Conservation (phyloP, 352 stramenopile genomes). For the Globisporangium polare region DNA sequence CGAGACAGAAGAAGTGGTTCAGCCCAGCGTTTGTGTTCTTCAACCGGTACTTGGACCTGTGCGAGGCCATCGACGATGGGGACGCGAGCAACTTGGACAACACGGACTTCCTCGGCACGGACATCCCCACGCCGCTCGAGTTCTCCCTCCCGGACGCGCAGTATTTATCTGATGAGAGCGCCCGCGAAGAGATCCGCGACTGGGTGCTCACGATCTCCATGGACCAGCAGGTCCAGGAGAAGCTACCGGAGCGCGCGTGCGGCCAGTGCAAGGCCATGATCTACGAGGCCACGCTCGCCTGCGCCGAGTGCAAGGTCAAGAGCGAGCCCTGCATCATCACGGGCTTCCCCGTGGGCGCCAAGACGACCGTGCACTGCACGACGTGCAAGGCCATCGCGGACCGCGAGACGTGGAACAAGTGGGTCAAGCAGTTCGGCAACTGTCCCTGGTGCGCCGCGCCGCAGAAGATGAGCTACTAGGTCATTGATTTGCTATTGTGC, state of each 20-base stretch:
- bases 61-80: slow-evolving; percentile 92
- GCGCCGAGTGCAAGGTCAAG: slow-evolving; percentile 68
- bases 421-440: slow-evolving; percentile 82
- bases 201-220: slow-evolving; percentile 95
- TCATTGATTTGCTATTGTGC: neutral
- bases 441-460: slow-evolving; percentile 78
- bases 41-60: slow-evolving; percentile 94
- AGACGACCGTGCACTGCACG: slow-evolving; percentile 86
- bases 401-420: slow-evolving; percentile 87
- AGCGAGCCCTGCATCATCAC: slow-evolving; percentile 89
- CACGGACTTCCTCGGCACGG: slow-evolving; percentile 91
- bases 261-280: slow-evolving; percentile 75
- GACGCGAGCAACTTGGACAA: slow-evolving; percentile 88
- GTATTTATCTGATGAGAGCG: slow-evolving; percentile 77
- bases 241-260: slow-evolving; percentile 74
- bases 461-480: slow-evolving; percentile 84
- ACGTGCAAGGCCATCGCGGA: slow-evolving; percentile 87
- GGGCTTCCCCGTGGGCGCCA: slow-evolving; percentile 84
- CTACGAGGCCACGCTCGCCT: slow-evolving; percentile 84
- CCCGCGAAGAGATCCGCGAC: slow-evolving; percentile 92
- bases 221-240: slow-evolving; percentile 92
- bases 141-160: slow-evolving; percentile 72
- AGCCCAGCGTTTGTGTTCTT: slow-evolving; percentile 94
- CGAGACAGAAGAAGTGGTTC: slow-evolving; percentile 85
- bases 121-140: slow-evolving; percentile 85